A percentile compares a stretch with the other conserved stretches of the same genome.
Evolutionary conservation across 1,284 basidiomycete species (phyloP).

Genomic region (Microstroma glucosiphilum): DNA sequence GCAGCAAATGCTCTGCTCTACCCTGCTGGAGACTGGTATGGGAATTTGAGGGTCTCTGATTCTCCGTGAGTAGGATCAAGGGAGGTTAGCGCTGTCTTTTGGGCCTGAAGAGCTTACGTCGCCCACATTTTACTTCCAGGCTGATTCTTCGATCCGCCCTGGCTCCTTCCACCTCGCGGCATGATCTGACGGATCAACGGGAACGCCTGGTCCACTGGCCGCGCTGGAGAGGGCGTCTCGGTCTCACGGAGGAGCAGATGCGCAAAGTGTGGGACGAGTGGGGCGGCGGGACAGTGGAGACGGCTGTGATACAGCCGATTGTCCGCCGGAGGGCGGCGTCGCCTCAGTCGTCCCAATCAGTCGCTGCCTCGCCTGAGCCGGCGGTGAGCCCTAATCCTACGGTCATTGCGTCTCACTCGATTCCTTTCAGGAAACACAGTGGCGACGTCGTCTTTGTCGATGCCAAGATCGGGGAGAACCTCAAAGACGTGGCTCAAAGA

Average conservation of each 20-base stretch:
- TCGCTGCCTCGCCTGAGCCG: neutral
- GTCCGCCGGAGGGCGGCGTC: conserved; percentile 5
- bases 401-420: conserved; percentile 12
- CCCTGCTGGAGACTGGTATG: conserved; percentile 46
- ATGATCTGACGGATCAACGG: conserved; percentile 40
- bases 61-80: conserved; percentile 17
- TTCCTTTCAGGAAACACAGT: conserved; percentile 32
- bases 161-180: conserved; percentile 37
- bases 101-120: neutral
- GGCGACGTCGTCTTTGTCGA: conserved; percentile 26
- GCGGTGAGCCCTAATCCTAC: neutral
- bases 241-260: conserved; percentile 24
- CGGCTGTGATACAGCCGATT: conserved; percentile 21
- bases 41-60: conserved; percentile 31
- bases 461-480: conserved; percentile 40
- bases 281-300: conserved; percentile 35
- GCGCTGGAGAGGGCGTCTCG: conserved; percentile 50
- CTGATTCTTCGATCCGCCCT: conserved; percentile 39
- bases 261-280: conserved; percentile 37
- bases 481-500: conserved; percentile 44
- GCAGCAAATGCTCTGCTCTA: conserved; percentile 51
- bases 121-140: conserved; percentile 18
- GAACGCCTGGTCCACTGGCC: conserved; percentile 44
- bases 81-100: too few species aligned
- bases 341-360: neutral